phyloP scores from a whole-genome alignment of 179 eudicot species.

The Beta corolliflora region DNA sequence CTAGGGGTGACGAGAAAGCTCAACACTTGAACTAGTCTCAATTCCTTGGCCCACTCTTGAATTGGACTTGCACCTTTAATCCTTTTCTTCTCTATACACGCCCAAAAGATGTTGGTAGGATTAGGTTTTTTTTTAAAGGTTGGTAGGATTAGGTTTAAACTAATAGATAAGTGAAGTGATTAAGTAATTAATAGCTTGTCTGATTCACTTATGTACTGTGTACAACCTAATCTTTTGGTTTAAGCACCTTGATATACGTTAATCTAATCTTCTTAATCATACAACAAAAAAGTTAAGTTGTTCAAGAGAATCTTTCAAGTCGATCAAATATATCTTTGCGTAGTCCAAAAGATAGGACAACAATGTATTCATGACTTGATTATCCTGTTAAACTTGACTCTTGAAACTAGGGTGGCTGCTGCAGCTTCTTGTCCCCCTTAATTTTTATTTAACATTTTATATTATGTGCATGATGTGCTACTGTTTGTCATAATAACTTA shows the following conservation, averaged over 20 bases:
- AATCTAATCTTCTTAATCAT: not conserved
- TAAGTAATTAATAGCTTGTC: not conserved
- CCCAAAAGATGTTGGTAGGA: no score
- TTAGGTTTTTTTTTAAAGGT: not conserved
- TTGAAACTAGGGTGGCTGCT: constrained; percentile 28
- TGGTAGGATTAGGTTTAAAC: no score
- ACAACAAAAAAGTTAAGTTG: not conserved
- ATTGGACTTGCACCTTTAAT: no score
- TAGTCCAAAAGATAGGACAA: constrained; percentile 14
- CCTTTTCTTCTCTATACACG: no score
- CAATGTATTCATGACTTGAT: constrained; percentile 20
- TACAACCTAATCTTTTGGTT: not conserved
- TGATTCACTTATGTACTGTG: not conserved
- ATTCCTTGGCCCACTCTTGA: no score
- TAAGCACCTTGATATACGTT: not conserved
- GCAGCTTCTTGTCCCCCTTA: constrained; percentile 19
- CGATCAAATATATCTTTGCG: not conserved
- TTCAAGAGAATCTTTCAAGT: constrained; percentile 21
- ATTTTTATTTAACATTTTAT: not conserved
- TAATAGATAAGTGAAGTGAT: not conserved
- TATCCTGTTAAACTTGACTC: constrained; percentile 8
- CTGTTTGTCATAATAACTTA: no score
- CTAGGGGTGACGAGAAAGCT: no score
- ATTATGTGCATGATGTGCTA: not conserved
- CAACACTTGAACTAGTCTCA: no score